Base-by-base conservation (phyloP, 345 rosid species). In the Nephelium lappaceum region DNA sequence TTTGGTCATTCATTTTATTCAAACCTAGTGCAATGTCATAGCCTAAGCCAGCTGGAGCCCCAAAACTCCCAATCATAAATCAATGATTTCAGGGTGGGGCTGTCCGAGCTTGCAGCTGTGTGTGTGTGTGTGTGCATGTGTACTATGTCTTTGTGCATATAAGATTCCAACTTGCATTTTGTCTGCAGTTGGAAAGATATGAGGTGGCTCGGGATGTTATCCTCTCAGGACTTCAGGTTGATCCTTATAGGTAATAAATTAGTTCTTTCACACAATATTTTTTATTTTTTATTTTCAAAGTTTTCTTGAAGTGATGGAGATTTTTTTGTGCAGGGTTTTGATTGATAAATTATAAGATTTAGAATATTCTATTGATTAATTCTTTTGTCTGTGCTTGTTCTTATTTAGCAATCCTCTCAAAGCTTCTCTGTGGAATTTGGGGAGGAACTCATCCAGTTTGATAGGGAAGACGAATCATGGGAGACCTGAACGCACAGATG, bases 211-310 rank as follows among this genome's bases (percentile, higher is more conserved):
- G 89, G 72, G 94, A 93, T 63, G 83, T 83, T 81, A 79, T 93
- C 81, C 87, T 92, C 72, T 90, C 94, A 64, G 99, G 98, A 69
- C 97, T 96, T 83, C 98, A 93, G 83, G 81, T 91, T 74, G 97
- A 93, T 84, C 98, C 99, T 67, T 88, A 83, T 75, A 91, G 98
- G 99, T 95, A 87, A 69, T 69, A 43, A 73, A 69, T 66, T 75
- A 8, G 61, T 71, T 66, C 51, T 55, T 68, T 71, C 43, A 31
- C 55, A 64, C 61, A 69, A 19, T 67, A 39, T 55, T 45, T 79
- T 61, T 42, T 3, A n/a, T 25, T 31, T 69, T 45, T 39, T 36
- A 19, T 47, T 62, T 14, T 53, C 18, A 15, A 9, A 62, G 6
- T n/a, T 74, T 23, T 60, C 8, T 71, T 11, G 71, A 71, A 77